Evolutionary conservation across 805 yeast species (phyloP), one percentile per base, ranked within the genome.

Genomic region (Isabelozyma heimii): DNA sequence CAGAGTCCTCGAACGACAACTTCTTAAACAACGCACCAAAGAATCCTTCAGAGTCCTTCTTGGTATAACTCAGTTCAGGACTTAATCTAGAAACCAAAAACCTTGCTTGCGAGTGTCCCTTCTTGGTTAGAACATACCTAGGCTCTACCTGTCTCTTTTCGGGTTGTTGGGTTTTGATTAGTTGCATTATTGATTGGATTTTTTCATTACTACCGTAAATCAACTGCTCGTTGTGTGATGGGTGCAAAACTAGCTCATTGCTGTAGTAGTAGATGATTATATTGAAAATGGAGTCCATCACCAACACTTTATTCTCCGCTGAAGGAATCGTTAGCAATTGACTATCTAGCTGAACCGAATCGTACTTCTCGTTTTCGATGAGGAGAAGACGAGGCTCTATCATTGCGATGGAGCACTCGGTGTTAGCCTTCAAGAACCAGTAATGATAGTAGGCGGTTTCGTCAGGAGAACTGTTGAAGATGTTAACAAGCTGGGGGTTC

Each of bases 391-490:
- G 48, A 1, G 78, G 78, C 37, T 56, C 53, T 30, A 73, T 66
- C 43, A 61, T 60, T 8, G 47, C 47, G 15, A 57, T 41, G 1
- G 74, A 61, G 6, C 45, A 45, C 3, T 55, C 52, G 12, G 49
- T 41, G 7, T 53, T 47, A 24, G 59, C 45, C 40, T 51, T 58
- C 43, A 62, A 46, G 40, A 70, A 69, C 61, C 65, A 56, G 42
- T 63, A 61, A 49, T 72, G 75, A 49, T 71, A 63, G 50, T 52
- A 65, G 12, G 77, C 73, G n/a, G 77, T 71, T 53, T 75, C 79
- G 47, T 75, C 80, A 0, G 79, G 80, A 45, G 73, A 67, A 9
- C 73, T 64, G 51, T 74, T 74, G 56, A 72, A 73, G 3, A 70
- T 66, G 38, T 63, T 56, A 8, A 73, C 53, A 27, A 75, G 63